phyloP scores from a whole-genome alignment of 2,329 filamentous ascomycete species.

The Escovopsis sp. region DNA sequence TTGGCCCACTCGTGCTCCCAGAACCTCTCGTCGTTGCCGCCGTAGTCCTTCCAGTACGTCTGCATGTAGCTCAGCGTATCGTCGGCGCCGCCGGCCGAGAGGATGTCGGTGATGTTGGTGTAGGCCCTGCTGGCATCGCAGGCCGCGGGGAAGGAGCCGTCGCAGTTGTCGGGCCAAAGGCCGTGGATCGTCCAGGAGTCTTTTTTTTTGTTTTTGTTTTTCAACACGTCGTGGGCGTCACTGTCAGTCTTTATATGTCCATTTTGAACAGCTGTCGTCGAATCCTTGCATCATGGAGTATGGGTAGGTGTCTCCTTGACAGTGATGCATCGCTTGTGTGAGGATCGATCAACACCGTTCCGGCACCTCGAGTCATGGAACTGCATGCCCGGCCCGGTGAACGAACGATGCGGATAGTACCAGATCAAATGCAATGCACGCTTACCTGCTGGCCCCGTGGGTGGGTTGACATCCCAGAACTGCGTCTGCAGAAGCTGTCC shows the following conservation, averaged over 20 bases:
- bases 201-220: too few relatives aligned
- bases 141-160: constrained; percentile 51
- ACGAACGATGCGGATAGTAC: neutral
- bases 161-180: constrained; percentile 51
- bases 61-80: constrained; percentile 52
- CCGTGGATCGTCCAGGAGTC: constrained; percentile 65
- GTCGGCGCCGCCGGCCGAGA: constrained; percentile 34
- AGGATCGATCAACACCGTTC: too few relatives aligned
- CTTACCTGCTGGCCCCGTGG: constrained; percentile 39
- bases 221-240: neutral
- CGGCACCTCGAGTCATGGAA: too few relatives aligned
- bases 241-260: too few relatives aligned
- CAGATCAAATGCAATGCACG: too few relatives aligned
- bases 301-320: too few relatives aligned
- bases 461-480: constrained; percentile 58
- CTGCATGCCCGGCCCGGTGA: too few relatives aligned
- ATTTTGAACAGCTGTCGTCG: too few relatives aligned
- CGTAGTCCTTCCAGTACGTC: constrained; percentile 56
- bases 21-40: constrained; percentile 47
- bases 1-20: constrained; percentile 68
- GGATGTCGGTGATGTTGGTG: constrained; percentile 49
- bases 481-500: constrained; percentile 60
- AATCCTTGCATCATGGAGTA: too few relatives aligned
- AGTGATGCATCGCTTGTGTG: too few relatives aligned
- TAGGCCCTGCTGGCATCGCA: constrained; percentile 50